Evolutionary conservation across 306 rosid species (phyloP).

Genomic region (Acacia acuminata): DNA sequence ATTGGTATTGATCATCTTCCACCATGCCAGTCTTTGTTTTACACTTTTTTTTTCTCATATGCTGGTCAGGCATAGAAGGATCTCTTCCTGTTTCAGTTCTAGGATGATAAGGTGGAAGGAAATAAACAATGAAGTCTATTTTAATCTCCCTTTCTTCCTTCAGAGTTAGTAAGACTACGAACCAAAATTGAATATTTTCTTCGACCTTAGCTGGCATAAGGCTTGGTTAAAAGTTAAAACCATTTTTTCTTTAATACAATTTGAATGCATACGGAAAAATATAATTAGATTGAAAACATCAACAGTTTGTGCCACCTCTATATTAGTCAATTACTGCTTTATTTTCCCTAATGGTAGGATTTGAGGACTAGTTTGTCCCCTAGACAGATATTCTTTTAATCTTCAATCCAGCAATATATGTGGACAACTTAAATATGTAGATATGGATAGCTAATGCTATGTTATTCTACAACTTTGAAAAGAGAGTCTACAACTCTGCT

Average conservation of each 20-base stretch:
- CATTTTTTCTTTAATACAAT: not conserved
- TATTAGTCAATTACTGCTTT: not conserved
- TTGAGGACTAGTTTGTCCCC: not conserved
- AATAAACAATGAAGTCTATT: not conserved
- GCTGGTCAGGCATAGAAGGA: no score
- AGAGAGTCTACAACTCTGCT: no score
- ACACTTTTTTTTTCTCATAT: no score
- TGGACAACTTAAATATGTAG: constrained; percentile 5
- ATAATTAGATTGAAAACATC: not conserved
- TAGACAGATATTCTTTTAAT: not conserved
- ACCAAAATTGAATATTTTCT: not conserved
- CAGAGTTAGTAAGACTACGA: constrained; percentile 10
- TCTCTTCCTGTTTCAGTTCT: no score
- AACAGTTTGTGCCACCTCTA: not conserved
- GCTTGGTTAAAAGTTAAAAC: not conserved
- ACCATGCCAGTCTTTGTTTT: no score
- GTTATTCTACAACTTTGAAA: constrained; percentile 10
- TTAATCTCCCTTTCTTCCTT: constrained; percentile 22
- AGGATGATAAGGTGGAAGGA: not conserved
- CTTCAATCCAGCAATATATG: not conserved
- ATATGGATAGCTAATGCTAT: constrained; percentile 4
- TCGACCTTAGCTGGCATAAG: not conserved
- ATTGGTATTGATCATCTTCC: no score
- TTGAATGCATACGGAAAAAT: not conserved
- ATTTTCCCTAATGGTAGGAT: not conserved